Evolutionary conservation across 1,284 basidiomycete species (phyloP), one percentile per base, ranked within the genome.

Genomic region (Moesziomyces aphidis): DNA sequence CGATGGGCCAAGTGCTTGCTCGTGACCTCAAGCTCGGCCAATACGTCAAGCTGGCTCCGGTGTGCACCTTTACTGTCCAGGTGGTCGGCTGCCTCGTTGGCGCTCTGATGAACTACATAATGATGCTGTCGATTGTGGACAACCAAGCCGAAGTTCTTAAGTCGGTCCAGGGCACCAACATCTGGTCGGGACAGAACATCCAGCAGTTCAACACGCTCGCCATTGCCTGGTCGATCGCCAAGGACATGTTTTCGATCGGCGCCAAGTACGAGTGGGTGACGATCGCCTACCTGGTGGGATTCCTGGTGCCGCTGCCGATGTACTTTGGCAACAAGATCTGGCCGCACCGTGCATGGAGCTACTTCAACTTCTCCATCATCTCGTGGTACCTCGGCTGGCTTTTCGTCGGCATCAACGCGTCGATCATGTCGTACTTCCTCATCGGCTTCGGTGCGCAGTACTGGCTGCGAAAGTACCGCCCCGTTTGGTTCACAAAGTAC

Each of bases 401-500:
- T 2, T 62, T 59, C 21, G 58, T 65, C 46, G 71, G 70, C 28
- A 67, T 68, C 64, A 68, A 61, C 51, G 48, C 61, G 28, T 59
- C 55, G 19, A 73, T 73, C 50, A 39, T 52, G 8, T 60, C 59
- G 31, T 63, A 65, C 52, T 62, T 76, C 24, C 21, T 69, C 21
- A 31, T 73, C 15, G 73, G 70, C 50, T 57, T 76, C 52, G 49
- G 56, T 46, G 54, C 59, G 22, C 73, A 76, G 53, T 73, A 53
- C 49, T 73, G 60, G 55, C 57, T 76, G n/a, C 57, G 73, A 43
- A 69, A 50, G 44, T 65, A 61, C 50, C 55, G 61, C 45, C 71
- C 71, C 9, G 48, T 34, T 24, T 63, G 56, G 53, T 73, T 69
- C 86, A 86, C 87, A 80, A 89, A 89, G 80, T 90, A 91, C 85